These are phyloP conservation scores for Saccharomycopsis sp. DNA, from an alignment of 805 yeast genomes.

Conservation along the genomic window DNA sequence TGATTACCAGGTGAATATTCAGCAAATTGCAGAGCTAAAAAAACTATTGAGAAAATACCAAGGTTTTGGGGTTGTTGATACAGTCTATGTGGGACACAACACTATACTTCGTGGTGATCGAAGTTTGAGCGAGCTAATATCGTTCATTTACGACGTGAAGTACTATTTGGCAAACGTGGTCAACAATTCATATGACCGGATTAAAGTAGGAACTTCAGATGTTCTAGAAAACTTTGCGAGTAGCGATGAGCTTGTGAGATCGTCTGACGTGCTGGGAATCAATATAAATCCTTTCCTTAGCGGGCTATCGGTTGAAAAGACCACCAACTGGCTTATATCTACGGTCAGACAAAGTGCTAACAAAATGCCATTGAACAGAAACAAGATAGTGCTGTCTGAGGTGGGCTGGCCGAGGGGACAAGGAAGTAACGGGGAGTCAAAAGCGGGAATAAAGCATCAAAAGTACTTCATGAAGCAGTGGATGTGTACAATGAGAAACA, in stretches of 20 bases:
- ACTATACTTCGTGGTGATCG: slow-evolving; percentile 50
- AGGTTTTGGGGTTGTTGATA: slow-evolving; percentile 35
- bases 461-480: slow-evolving; percentile 45
- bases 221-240: slow-evolving; percentile 36
- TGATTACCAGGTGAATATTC: slow-evolving; percentile 37
- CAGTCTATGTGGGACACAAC: slow-evolving; percentile 57
- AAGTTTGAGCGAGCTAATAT: slow-evolving; percentile 31
- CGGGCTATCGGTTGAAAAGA: slow-evolving; percentile 42
- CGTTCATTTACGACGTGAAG: slow-evolving; percentile 38
- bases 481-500: slow-evolving; percentile 39
- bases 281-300: slow-evolving; percentile 65
- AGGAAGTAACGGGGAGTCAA: slow-evolving; percentile 39
- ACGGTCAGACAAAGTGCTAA: slow-evolving; percentile 38
- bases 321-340: slow-evolving; percentile 48
- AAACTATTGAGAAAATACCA: slow-evolving; percentile 38
- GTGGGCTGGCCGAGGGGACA: slow-evolving; percentile 72
- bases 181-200: slow-evolving; percentile 24
- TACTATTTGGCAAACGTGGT: slow-evolving; percentile 30
- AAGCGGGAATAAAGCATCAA: slow-evolving; percentile 39
- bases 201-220: slow-evolving; percentile 56
- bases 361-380: slow-evolving; percentile 28
- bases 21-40: slow-evolving; percentile 42
- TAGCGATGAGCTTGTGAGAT: slow-evolving; percentile 32
- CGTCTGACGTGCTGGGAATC: slow-evolving; percentile 53
- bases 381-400: slow-evolving; percentile 44